A percentile compares a stretch with the other conserved stretches of the same genome.
phyloP scores from a whole-genome alignment of 139 green algal species.

The Chlamydomonas schloesseri region DNA sequence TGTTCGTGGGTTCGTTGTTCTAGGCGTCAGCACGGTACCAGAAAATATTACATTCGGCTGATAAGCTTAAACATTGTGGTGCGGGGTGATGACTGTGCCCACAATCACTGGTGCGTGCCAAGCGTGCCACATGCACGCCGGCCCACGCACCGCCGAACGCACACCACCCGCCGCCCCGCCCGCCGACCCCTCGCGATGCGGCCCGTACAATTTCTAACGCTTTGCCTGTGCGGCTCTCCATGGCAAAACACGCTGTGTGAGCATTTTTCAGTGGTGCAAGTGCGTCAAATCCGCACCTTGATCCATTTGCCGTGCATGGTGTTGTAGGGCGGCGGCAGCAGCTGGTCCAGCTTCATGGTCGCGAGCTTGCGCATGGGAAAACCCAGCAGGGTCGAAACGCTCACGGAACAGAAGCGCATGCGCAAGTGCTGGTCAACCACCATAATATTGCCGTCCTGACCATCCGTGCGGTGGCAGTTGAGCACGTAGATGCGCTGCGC shows the following conservation, averaged over 20 bases:
- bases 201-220: no score
- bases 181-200: no score
- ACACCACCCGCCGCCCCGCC: no score
- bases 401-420: constrained; percentile 35
- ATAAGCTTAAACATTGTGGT: no score
- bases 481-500: constrained; percentile 44
- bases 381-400: constrained; percentile 41
- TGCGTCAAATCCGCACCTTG: no score
- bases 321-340: constrained; percentile 56
- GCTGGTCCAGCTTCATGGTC: constrained; percentile 38
- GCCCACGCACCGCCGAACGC: no score
- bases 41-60: not conserved
- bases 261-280: no score
- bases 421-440: constrained; percentile 40
- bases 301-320: constrained; percentile 60
- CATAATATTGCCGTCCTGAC: constrained; percentile 41
- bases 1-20: not conserved
- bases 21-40: not conserved
- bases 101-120: no score
- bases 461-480: constrained; percentile 28
- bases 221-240: no score
- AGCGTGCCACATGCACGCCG: no score
- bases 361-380: constrained; percentile 33
- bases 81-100: no score
- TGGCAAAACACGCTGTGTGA: no score